phyloP scores from a whole-genome alignment of 176 grass and related monocot species.

The sorghum (Sorghum bicolor) region DNA sequence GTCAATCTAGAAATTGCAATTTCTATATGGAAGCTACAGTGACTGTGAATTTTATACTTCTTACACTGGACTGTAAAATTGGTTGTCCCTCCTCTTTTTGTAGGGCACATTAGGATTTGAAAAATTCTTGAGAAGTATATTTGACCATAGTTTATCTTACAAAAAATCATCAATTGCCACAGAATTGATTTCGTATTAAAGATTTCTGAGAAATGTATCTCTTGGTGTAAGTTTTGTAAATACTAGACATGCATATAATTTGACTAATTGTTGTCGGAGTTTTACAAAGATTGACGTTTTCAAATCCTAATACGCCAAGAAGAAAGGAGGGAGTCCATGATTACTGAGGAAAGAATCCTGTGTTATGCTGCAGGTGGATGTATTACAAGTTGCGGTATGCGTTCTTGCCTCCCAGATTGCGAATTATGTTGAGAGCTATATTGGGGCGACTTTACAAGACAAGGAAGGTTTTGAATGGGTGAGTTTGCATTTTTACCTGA shows the following conservation, averaged over 20 bases:
- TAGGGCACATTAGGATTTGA: neutral
- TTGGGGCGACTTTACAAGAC: slow-evolving; percentile 84
- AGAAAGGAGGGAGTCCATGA: neutral
- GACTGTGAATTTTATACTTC: neutral
- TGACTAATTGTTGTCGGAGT: neutral
- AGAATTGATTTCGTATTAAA: neutral
- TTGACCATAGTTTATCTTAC: neutral
- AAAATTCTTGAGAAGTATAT: neutral
- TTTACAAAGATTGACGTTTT: neutral
- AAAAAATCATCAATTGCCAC: neutral
- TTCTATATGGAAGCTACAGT: neutral
- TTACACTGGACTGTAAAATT: neutral
- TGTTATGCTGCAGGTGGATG: slow-evolving; percentile 47
- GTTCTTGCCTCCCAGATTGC: slow-evolving; percentile 94
- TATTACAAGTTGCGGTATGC: slow-evolving; percentile 56
- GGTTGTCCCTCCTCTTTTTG: neutral
- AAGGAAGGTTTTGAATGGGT: slow-evolving; percentile 94
- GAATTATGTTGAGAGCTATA: slow-evolving; percentile 86
- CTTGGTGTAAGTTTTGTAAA: neutral
- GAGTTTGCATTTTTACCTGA: slow-evolving; percentile 32
- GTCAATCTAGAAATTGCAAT: neutral
- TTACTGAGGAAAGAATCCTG: neutral
- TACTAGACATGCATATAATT: neutral
- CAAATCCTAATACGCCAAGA: neutral
- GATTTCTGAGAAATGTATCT: neutral